These are phyloP conservation scores for Suhomyces coccinellae DNA, from an alignment of 1,139 yeast genomes.

Conservation along the genomic window DNA sequence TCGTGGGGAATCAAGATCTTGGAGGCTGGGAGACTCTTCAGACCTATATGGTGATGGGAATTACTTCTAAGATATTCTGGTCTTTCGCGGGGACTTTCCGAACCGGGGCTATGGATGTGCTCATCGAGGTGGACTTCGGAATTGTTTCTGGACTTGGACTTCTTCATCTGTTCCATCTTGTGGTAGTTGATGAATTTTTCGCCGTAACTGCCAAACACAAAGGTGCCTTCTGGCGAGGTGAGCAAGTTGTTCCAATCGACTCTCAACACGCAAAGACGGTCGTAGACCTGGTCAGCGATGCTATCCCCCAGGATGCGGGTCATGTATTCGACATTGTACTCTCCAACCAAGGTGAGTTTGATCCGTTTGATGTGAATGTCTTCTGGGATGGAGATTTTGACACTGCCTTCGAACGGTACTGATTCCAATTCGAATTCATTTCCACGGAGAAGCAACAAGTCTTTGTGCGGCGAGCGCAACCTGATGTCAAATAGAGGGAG, in stretches of 20 bases:
- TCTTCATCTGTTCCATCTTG: conserved; percentile 15
- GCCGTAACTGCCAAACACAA: conserved; percentile 45
- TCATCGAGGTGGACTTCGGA: conserved; percentile 8
- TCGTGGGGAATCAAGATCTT: conserved; percentile 30
- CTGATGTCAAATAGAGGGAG: conserved; percentile 36
- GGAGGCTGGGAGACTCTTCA: conserved; percentile 7
- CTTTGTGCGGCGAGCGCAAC: conserved; percentile 53
- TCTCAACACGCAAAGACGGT: conserved; percentile 50
- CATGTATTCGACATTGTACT: conserved; percentile 54
- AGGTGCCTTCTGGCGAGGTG: conserved; percentile 44
- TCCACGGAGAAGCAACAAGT: conserved; percentile 55
- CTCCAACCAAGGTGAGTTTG: conserved; percentile 51
- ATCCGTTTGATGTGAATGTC: conserved; percentile 51
- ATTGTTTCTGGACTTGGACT: conserved; percentile 6
- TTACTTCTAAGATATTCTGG: conserved; percentile 20
- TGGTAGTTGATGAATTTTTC: conserved; percentile 28
- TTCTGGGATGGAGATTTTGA: conserved; percentile 56
- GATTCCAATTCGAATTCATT: conserved; percentile 59
- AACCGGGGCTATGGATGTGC: neutral
- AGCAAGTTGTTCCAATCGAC: conserved; percentile 64
- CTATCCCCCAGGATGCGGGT: conserved; percentile 39
- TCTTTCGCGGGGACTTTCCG: conserved; percentile 9
- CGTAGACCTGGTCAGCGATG: conserved; percentile 47
- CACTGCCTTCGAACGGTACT: conserved; percentile 53
- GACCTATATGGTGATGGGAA: conserved; percentile 19